These are phyloP conservation scores for Pythium myriotylum DNA, from an alignment of 352 stramenopile genomes.

Conservation along the genomic window DNA sequence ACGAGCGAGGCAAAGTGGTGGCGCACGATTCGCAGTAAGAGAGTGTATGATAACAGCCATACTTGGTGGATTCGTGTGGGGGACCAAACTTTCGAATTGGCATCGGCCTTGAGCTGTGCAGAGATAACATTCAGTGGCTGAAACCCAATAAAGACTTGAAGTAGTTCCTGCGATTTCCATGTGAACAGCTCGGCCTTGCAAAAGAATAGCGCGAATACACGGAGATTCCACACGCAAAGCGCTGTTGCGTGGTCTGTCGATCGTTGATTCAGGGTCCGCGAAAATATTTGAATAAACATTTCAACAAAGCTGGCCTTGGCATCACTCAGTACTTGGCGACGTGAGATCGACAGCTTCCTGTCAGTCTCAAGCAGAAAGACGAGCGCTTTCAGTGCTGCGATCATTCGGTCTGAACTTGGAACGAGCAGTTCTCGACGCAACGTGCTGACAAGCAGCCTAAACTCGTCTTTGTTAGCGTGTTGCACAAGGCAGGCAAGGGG, in stretches of 20 bases:
- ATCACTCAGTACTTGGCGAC: conserved; percentile 52
- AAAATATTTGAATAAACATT: conserved; percentile 40
- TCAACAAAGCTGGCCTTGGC: conserved; percentile 55
- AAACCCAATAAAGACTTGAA: conserved; percentile 70
- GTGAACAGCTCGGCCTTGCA: conserved; percentile 81
- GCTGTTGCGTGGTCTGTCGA: background rate
- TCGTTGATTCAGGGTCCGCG: conserved; percentile 29
- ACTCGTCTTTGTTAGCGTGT: conserved; percentile 77
- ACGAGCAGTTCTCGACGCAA: conserved; percentile 56
- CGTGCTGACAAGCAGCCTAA: conserved; percentile 60
- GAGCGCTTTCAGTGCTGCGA: conserved; percentile 55
- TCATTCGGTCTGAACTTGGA: conserved; percentile 39
- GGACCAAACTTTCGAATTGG: conserved; percentile 22
- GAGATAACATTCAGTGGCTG: conserved; percentile 49
- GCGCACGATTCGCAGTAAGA: conserved; percentile 77
- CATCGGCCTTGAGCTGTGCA: conserved; percentile 22
- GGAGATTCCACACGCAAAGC: conserved; percentile 55
- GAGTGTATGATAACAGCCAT: conserved; percentile 77
- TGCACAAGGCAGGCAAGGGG: conserved; percentile 33
- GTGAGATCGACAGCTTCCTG: conserved; percentile 53
- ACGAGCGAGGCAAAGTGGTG: conserved; percentile 76
- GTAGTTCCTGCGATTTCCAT: conserved; percentile 74
- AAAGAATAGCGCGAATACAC: conserved; percentile 68
- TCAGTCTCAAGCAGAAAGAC: conserved; percentile 62
- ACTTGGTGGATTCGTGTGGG: conserved; percentile 58